Base-by-base conservation (phyloP, 2,329 filamentous ascomycete species). In the Periconia sp. region DNA sequence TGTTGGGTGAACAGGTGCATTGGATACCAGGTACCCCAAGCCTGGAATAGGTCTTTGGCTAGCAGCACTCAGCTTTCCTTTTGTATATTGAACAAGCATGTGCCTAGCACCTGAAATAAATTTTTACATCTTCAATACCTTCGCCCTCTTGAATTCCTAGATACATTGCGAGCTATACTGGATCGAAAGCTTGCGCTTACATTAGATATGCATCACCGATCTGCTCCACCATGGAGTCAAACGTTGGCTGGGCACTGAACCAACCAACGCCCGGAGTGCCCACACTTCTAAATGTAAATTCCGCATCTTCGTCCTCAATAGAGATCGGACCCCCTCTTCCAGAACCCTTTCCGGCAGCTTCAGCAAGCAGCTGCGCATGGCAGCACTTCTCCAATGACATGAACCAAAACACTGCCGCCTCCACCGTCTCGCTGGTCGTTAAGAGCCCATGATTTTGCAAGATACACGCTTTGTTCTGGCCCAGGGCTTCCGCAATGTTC, bases 261-360 rank as follows among this genome's bases (percentile, higher is more conserved):
- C n/a, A n/a, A n/a, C n/a, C n/a, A n/a, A n/a, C n/a, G n/a, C 78
- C 78, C 10, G 69, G 50, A 5, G 73, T 72, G 7, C 31, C 39
- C 39, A 36, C 39, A 26, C 23, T 36, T 42, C 32, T 23, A 13
- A 19, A 22, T 1, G 39, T 42, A 6, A 28, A 10, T 23, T 42
- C 31, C 18, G 39, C 39, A 2, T 42, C 39, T 18, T 42, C 39
- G 4, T 42, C 16, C 2, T 13, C 31, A 19, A 42, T 42, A 7
- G 22, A n/a, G 26, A 36, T 31, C 23, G 16, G 24, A 15, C 4
- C 31, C 22, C 39, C 24, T n/a, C 33, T 21, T 22, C n/a, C n/a
- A n/a, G n/a, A n/a, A n/a, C 18, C 18, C 8, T 16, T 19, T 11
- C 23, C 23, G 11, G 65, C 67, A 9, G 66, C 66, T 46, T 70